These are phyloP conservation scores for peach (Prunus persica) DNA, from an alignment of 306 rosid genomes.

Conservation along the genomic window Prunus_persica_NCBIv2 NC_034016.1:17481501-17482000, in stretches of 20 bases:
- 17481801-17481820: no score
- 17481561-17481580: neutral
- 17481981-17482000: neutral
- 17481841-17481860: neutral
- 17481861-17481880: neutral
- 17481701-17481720: neutral
- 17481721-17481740: neutral
- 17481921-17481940: neutral
- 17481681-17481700: neutral
- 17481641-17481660: neutral
- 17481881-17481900: neutral
- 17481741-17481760: neutral
- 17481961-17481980: neutral
- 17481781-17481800: neutral
- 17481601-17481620: neutral
- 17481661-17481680: neutral
- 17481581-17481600: neutral
- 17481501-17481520: neutral
- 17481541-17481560: neutral
- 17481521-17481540: neutral
- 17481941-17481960: no score
- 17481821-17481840: neutral
- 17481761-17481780: neutral
- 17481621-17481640: neutral
- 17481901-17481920: neutral